A percentile compares a stretch with the other conserved stretches of the same genome.
Conservation (phyloP, 1,139 yeast species). For the Yamadazyma trypodendri region DNA sequence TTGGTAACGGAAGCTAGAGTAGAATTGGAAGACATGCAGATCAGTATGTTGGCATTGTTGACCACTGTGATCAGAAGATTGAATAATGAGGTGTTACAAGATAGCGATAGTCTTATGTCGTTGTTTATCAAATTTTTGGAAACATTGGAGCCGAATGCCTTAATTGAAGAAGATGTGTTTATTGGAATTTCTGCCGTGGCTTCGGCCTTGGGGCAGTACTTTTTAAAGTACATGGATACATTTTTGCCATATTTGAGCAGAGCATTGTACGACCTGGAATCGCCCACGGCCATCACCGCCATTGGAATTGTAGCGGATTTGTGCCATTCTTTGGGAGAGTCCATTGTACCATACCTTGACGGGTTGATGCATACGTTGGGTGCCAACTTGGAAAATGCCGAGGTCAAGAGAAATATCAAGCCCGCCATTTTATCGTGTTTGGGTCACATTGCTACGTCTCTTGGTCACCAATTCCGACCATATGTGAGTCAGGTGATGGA, state of each 20-base stretch:
- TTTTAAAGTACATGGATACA: slow-evolving; percentile 73
- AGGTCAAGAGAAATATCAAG: slow-evolving; percentile 74
- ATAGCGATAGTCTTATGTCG: slow-evolving; percentile 83
- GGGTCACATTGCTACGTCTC: slow-evolving; percentile 91
- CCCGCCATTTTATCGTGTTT: slow-evolving; percentile 92
- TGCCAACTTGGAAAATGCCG: slow-evolving; percentile 60
- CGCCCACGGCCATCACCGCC: slow-evolving; percentile 82
- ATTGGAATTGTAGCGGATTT: slow-evolving; percentile 97
- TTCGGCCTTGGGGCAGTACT: slow-evolving; percentile 66
- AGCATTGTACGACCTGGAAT: slow-evolving; percentile 79
- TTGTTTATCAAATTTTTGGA: slow-evolving; percentile 70
- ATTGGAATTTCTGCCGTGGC: slow-evolving; percentile 91
- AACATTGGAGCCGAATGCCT: slow-evolving; percentile 63
- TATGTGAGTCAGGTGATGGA: slow-evolving; percentile 79
- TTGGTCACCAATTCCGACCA: slow-evolving; percentile 72
- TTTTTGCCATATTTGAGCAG: slow-evolving; percentile 78
- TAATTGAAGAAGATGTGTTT: slow-evolving; percentile 91
- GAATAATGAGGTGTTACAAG: slow-evolving; percentile 61
- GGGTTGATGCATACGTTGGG: slow-evolving; percentile 84
- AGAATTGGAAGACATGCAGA: slow-evolving; percentile 84
- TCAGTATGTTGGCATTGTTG: slow-evolving; percentile 79
- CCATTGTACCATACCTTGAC: slow-evolving; percentile 70
- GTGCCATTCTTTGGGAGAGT: slow-evolving; percentile 82
- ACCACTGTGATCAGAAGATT: slow-evolving; percentile 87
- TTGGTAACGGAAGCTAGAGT: slow-evolving; percentile 67